Evolutionary conservation across 345 rosid species (phyloP).

Genomic region (Melaleuca alternifolia): DNA sequence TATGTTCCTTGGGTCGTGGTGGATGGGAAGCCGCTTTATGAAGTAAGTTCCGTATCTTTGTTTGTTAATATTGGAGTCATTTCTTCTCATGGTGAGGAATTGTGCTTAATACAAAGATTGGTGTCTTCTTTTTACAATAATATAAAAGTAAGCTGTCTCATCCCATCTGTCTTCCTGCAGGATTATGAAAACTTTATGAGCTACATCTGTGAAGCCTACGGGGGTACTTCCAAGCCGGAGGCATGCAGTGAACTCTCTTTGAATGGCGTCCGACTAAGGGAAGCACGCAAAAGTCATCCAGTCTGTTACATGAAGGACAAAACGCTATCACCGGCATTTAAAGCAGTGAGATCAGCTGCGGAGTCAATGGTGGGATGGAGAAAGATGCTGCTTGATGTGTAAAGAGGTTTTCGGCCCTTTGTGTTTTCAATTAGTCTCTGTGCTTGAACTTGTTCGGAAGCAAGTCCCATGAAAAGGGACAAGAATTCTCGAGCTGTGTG

Average conservation of each 20-base stretch:
- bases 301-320: constrained; percentile 30
- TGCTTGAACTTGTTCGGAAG: background rate
- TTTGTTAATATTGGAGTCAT: background rate
- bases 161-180: constrained; percentile 13
- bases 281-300: constrained; percentile 8
- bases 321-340: background rate
- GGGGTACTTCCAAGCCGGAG: constrained; percentile 27
- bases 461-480: background rate
- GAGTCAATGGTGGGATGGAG: constrained; percentile 11
- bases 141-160: background rate
- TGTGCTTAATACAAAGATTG: background rate
- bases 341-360: constrained; percentile 6
- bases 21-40: constrained; percentile 86
- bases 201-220: constrained; percentile 76
- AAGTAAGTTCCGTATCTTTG: constrained; percentile 32
- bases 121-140: background rate
- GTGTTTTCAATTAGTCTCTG: background rate
- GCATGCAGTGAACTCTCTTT: constrained; percentile 40
- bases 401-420: background rate
- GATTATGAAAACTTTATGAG: constrained; percentile 68
- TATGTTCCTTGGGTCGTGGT: constrained; percentile 98
- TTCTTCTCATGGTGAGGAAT: background rate
- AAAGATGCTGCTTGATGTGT: constrained; percentile 1
- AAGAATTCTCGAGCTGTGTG: background rate
- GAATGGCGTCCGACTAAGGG: constrained; percentile 2